Evolutionary conservation across 805 yeast genomes (phyloP).

Genomic region (Ogataea polymorpha): DNA sequence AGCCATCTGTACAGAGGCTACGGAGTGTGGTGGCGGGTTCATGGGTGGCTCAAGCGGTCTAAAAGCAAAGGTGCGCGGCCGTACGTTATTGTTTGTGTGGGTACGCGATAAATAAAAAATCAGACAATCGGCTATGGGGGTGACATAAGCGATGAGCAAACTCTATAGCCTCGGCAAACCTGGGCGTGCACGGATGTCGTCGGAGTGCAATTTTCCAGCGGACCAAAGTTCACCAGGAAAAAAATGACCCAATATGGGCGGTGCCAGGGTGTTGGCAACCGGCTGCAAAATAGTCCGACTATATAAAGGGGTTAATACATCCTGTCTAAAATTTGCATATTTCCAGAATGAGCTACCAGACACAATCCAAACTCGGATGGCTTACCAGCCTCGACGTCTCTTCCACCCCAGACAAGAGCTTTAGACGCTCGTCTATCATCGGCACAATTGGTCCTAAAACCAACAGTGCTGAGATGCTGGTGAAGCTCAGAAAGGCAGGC

Average conservation of each 20-base stretch:
- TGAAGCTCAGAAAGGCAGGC: constrained; percentile 92
- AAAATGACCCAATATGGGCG: constrained; percentile 9
- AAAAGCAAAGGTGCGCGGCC: background rate
- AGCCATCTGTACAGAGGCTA: background rate
- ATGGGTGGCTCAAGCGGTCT: background rate
- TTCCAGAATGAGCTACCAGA: constrained; percentile 17
- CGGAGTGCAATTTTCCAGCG: constrained; percentile 13
- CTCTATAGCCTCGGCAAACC: background rate
- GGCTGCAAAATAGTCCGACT: constrained; percentile 4
- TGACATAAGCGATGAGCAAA: background rate
- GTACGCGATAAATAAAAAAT: constrained; percentile 2
- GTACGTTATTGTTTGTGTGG: background rate
- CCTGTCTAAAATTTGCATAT: constrained; percentile 1
- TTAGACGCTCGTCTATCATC: constrained; percentile 93
- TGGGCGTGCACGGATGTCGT: constrained; percentile 4
- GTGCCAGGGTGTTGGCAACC: constrained; percentile 9
- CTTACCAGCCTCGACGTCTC: constrained; percentile 71
- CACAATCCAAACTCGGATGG: constrained; percentile 65
- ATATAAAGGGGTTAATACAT: constrained; percentile 7
- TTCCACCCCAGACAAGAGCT: constrained; percentile 71
- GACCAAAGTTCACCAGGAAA: constrained; percentile 5
- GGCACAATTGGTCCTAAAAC: constrained; percentile 99
- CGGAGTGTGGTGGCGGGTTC: background rate
- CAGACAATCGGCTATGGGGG: constrained; percentile 2
- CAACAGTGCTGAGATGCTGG: constrained; percentile 81